Evolutionary conservation across 2,329 filamentous ascomycete genomes (phyloP).

Genomic region (Fusarium ramigenum): DNA sequence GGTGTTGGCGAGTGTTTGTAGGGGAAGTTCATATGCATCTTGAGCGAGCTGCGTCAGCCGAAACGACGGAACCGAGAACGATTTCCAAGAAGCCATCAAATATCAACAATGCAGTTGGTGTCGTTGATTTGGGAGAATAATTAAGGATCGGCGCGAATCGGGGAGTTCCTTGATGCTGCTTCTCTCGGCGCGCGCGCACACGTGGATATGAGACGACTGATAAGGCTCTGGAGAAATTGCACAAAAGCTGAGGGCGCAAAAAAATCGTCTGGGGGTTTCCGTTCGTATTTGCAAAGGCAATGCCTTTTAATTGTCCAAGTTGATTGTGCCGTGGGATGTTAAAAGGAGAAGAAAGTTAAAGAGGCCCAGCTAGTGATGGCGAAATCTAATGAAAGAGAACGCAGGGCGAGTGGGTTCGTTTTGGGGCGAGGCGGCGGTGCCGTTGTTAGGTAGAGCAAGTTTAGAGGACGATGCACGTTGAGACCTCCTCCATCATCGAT

Average conservation of each 20-base stretch:
- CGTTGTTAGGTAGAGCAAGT: constrained; percentile 13
- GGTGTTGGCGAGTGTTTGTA: constrained; percentile 53
- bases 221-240: constrained; percentile 2
- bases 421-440: constrained; percentile 32
- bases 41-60: constrained; percentile 53
- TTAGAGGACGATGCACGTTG: constrained; percentile 21
- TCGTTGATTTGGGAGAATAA: constrained; percentile 5
- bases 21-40: constrained; percentile 53
- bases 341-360: constrained; percentile 5
- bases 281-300: neutral
- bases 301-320: constrained; percentile 11
- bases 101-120: constrained; percentile 1
- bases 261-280: neutral
- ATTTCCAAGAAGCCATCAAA: constrained; percentile 51
- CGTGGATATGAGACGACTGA: constrained; percentile 7
- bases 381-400: constrained; percentile 26
- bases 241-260: neutral
- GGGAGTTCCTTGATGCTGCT: constrained; percentile 13
- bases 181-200: constrained; percentile 16
- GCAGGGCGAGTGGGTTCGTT: constrained; percentile 27
- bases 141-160: constrained; percentile 22
- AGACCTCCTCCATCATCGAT: constrained; percentile 20
- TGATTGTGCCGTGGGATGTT: neutral
- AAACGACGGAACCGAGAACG: constrained; percentile 56
- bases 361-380: neutral